A percentile compares a stretch with the other conserved stretches of the same genome.
Evolutionary conservation across 352 stramenopile genomes (phyloP).

Genomic region (Phytophthora multivora): DNA sequence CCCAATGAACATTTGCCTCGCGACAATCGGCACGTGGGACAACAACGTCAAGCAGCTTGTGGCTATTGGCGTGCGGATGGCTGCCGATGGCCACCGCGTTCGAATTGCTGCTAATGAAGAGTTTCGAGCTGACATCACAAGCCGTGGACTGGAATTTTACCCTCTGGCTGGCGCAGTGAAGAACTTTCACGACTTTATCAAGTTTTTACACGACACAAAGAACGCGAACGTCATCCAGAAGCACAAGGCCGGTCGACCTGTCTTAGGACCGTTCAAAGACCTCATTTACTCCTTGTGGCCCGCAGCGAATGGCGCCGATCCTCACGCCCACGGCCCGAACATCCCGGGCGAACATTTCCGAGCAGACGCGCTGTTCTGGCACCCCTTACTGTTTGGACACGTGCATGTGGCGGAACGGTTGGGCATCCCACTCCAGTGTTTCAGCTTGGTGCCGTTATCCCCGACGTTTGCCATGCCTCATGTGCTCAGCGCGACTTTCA

Average conservation of each 20-base stretch:
- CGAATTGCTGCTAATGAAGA: constrained; percentile 77
- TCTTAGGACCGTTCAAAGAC: constrained; percentile 33
- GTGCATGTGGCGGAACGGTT: constrained; percentile 46
- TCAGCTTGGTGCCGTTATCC: constrained; percentile 40
- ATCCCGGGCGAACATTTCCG: constrained; percentile 45
- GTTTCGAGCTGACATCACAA: constrained; percentile 59
- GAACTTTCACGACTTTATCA: constrained; percentile 43
- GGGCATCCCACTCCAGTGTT: constrained; percentile 50
- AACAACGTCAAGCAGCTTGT: constrained; percentile 65
- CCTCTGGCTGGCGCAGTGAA: constrained; percentile 36
- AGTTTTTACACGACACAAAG: constrained; percentile 41
- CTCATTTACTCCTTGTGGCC: constrained; percentile 47
- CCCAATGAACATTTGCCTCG: constrained; percentile 52
- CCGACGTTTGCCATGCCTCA: constrained; percentile 55
- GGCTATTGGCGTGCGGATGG: constrained; percentile 62
- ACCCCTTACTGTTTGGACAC: constrained; percentile 48
- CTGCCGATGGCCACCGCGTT: constrained; percentile 76
- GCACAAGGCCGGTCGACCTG: constrained; percentile 23
- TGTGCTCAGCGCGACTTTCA: constrained; percentile 39
- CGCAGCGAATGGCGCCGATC: constrained; percentile 31
- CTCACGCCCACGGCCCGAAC: constrained; percentile 27
- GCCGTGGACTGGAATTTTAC: constrained; percentile 54
- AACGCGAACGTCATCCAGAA: constrained; percentile 30
- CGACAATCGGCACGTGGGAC: constrained; percentile 51
- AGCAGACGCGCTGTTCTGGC: constrained; percentile 46